A percentile compares a stretch with the other conserved stretches of the same genome.
Conservation (phyloP, 768 basidiomycete genomes). For the Calocybe gangraenosa region DNA sequence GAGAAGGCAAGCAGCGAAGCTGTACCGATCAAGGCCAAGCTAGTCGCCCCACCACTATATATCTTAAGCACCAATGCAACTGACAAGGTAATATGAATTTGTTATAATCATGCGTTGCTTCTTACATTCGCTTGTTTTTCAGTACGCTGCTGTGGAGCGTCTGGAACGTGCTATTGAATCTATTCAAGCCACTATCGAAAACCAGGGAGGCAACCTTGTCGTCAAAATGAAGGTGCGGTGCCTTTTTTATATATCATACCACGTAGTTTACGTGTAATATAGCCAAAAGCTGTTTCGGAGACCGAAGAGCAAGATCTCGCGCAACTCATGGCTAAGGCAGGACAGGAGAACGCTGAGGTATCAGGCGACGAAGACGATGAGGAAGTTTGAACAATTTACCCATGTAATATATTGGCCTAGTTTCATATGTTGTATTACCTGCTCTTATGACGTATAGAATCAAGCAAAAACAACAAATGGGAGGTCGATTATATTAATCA, state of each 20-base stretch:
- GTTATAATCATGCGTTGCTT: neutral
- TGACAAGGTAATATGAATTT: slow-evolving; percentile 65
- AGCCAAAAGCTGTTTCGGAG: slow-evolving; percentile 98
- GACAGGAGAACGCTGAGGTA: slow-evolving; percentile 92
- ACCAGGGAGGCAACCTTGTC: slow-evolving; percentile 78
- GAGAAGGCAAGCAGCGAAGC: slow-evolving; percentile 84
- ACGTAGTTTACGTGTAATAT: slow-evolving; percentile 1
- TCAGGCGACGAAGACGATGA: slow-evolving; percentile 93
- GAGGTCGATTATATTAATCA: too few species aligned
- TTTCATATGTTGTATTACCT: too few species aligned
- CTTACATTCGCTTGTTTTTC: neutral
- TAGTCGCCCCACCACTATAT: slow-evolving; percentile 95
- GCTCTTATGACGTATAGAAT: too few species aligned
- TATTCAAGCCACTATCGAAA: slow-evolving; percentile 81
- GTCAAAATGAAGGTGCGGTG: slow-evolving; percentile 91
- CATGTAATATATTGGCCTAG: too few species aligned
- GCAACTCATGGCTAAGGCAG: slow-evolving; percentile 93
- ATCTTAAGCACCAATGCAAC: slow-evolving; percentile 95
- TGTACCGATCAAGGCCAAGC: slow-evolving; percentile 94
- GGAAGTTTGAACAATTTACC: slow-evolving; percentile 30
- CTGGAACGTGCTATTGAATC: slow-evolving; percentile 91
- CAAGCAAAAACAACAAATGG: too few species aligned
- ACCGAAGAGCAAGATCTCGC: slow-evolving; percentile 97
- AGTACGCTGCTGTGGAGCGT: slow-evolving; percentile 87
- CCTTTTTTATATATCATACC: neutral